A percentile compares a stretch with the other conserved stretches of the same genome.
phyloP scores from a whole-genome alignment of 2,329 filamentous ascomycete species.

The Knoxdaviesia capensis region DNA sequence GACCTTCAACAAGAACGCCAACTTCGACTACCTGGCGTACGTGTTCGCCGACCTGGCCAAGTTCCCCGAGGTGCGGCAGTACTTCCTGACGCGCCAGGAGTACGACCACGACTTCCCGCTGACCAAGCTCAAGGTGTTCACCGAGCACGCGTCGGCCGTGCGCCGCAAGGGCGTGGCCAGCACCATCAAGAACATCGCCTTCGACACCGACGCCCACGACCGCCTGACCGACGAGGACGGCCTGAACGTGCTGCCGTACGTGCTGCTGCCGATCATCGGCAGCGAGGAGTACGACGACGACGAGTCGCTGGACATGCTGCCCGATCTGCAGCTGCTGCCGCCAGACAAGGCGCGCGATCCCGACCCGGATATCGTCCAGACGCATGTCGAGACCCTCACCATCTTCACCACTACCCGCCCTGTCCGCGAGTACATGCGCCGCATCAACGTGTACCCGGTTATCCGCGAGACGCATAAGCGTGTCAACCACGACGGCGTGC shows the following conservation, averaged over 20 bases:
- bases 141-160: constrained; percentile 67
- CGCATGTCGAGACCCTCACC: constrained; percentile 74
- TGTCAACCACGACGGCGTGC: constrained; percentile 59
- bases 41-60: constrained; percentile 86
- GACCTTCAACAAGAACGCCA: constrained; percentile 62
- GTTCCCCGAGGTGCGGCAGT: constrained; percentile 51
- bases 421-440: constrained; percentile 54
- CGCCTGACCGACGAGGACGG: constrained; percentile 49
- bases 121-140: constrained; percentile 85
- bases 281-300: constrained; percentile 76
- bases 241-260: constrained; percentile 70
- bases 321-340: constrained; percentile 74
- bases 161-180: constrained; percentile 86
- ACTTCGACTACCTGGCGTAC: constrained; percentile 88
- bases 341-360: constrained; percentile 75
- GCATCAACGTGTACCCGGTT: constrained; percentile 72
- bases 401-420: constrained; percentile 61
- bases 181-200: constrained; percentile 85
- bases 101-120: constrained; percentile 77
- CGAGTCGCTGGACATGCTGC: constrained; percentile 68
- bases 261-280: constrained; percentile 73
- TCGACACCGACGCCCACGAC: constrained; percentile 56
- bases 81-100: constrained; percentile 52
- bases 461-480: constrained; percentile 68
- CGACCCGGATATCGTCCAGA: constrained; percentile 58